Evolutionary conservation across 179 eudicot genomes (phyloP).

Genomic region (Patellifolia procumbens): DNA sequence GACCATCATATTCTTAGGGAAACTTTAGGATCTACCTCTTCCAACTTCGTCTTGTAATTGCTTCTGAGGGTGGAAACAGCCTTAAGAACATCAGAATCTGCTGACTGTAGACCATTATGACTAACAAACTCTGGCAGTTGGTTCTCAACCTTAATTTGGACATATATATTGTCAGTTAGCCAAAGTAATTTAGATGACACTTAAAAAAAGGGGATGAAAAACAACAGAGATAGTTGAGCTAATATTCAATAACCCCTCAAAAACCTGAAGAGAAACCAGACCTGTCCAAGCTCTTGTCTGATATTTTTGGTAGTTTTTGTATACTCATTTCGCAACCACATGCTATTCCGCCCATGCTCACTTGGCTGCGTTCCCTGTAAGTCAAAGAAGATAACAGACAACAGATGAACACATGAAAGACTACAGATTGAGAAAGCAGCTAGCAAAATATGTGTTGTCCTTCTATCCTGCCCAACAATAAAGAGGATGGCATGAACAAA

Average conservation of each 20-base stretch:
- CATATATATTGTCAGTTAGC: not conserved
- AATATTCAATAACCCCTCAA: constrained; percentile 11
- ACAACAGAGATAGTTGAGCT: not conserved
- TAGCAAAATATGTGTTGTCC: not conserved
- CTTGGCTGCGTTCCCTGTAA: constrained; percentile 54
- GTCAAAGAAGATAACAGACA: constrained; percentile 20
- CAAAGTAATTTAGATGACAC: not conserved
- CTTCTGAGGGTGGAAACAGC: constrained; percentile 46
- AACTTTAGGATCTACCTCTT: constrained; percentile 47
- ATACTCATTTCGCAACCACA: constrained; percentile 58
- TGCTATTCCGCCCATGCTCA: constrained; percentile 41
- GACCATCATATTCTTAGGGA: not conserved
- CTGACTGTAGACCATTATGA: constrained; percentile 35
- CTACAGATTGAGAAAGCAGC: not conserved
- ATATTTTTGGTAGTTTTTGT: constrained; percentile 64
- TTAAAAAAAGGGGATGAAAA: not conserved
- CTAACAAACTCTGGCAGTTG: constrained; percentile 31
- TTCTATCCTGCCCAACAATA: too few species aligned
- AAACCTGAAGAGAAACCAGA: constrained; percentile 19
- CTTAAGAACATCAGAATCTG: constrained; percentile 42
- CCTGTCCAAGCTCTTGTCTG: constrained; percentile 54
- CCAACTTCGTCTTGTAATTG: constrained; percentile 56
- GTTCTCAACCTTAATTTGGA: constrained; percentile 28
- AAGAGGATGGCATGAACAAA: constrained; percentile 6
- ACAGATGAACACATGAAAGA: not conserved